A percentile compares a stretch with the other conserved stretches of the same genome.
phyloP scores from a whole-genome alignment of 176 grass and related monocot species.

The Zizania latifolia region DNA sequence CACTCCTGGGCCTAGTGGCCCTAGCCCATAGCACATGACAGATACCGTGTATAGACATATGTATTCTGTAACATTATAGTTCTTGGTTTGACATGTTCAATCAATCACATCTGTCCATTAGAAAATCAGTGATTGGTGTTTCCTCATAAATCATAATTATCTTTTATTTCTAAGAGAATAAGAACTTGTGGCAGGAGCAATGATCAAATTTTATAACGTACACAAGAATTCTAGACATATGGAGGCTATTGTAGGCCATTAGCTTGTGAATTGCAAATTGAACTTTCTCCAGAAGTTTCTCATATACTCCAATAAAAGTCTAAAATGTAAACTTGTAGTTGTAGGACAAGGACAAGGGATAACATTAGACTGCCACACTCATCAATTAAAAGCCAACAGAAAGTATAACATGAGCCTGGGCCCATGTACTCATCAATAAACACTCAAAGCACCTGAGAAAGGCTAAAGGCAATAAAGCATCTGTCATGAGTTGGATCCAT shows the following conservation, averaged over 20 bases:
- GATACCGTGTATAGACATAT: no score
- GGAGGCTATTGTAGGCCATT: background rate
- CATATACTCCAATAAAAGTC: background rate
- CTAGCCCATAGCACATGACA: no score
- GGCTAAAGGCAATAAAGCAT: background rate
- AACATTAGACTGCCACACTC: background rate
- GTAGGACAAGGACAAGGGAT: background rate
- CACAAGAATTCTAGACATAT: background rate
- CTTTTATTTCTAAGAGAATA: background rate
- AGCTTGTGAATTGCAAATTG: background rate
- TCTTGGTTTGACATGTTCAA: background rate
- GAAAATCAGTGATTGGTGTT: constrained; percentile 6
- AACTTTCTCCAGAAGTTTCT: background rate
- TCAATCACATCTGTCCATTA: background rate
- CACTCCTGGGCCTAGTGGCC: no score
- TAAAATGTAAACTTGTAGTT: background rate
- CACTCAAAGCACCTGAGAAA: background rate
- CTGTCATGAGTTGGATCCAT: background rate
- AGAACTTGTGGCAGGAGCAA: background rate
- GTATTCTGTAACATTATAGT: background rate
- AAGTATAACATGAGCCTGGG: no score
- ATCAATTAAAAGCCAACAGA: background rate
- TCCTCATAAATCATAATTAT: background rate
- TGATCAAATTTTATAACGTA: background rate
- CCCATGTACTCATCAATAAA: no score